A percentile compares a stretch with the other conserved stretches of the same genome.
Conservation (phyloP, 345 rosid species). For the rapeseed (Brassica napus) region DNA sequence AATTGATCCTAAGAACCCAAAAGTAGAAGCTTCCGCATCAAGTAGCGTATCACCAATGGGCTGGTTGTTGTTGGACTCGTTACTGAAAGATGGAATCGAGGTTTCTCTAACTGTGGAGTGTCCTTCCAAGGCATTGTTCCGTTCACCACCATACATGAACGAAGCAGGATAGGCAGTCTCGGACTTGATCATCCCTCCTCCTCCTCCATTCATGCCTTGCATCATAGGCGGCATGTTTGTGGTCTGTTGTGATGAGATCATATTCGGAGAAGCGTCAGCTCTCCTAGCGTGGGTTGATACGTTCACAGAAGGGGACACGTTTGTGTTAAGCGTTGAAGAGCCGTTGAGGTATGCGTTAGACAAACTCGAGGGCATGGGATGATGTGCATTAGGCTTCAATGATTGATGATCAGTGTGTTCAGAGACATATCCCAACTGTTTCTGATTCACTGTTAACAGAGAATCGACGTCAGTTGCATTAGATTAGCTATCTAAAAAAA, state of each 20-base stretch:
- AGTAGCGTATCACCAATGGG: constrained; percentile 63
- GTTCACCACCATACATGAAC: constrained; percentile 73
- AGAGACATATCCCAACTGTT: constrained; percentile 58
- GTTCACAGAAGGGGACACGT: constrained; percentile 59
- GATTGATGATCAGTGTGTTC: constrained; percentile 55
- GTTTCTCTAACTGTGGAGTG: constrained; percentile 70
- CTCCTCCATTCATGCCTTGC: constrained; percentile 69
- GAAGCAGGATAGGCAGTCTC: constrained; percentile 71
- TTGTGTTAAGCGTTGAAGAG: constrained; percentile 57
- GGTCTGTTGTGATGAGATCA: constrained; percentile 72
- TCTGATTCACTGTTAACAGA: constrained; percentile 60
- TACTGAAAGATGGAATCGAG: constrained; percentile 70
- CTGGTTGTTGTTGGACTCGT: constrained; percentile 60
- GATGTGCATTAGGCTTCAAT: constrained; percentile 68
- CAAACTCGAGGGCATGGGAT: constrained; percentile 49
- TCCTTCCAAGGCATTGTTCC: constrained; percentile 62
- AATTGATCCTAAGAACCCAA: constrained; percentile 76
- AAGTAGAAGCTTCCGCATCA: constrained; percentile 75
- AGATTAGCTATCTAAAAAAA: background rate
- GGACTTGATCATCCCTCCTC: constrained; percentile 63
- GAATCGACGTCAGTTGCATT: constrained; percentile 30
- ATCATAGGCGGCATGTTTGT: constrained; percentile 62
- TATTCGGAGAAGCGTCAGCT: constrained; percentile 57
- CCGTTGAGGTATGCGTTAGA: constrained; percentile 69
- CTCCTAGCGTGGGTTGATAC: constrained; percentile 66